Percentiles rank a stretch among this genome's conserved stretches.
Evolutionary conservation across 139 green algal genomes (phyloP).

Genomic region (Deuterostichococcus epilithicus): DNA sequence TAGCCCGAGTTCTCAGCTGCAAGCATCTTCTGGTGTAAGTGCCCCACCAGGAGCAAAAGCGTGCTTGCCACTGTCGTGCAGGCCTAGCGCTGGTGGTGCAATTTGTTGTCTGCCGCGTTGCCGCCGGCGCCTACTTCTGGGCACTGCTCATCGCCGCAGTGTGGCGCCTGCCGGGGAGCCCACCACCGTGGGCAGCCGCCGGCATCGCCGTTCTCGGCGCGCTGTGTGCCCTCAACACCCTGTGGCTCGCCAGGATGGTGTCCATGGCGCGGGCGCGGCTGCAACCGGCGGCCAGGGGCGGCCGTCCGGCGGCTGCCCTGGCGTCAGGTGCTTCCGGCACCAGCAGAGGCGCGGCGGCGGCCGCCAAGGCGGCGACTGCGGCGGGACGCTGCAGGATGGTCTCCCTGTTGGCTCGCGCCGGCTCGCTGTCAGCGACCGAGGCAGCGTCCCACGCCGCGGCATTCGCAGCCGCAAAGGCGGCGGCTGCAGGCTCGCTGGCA

Average conservation of each 20-base stretch:
- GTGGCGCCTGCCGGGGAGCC: neutral
- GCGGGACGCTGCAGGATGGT: neutral
- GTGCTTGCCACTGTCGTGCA: constrained; percentile 3
- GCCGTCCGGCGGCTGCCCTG: no score
- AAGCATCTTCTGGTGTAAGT: neutral
- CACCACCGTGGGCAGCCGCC: constrained; percentile 15
- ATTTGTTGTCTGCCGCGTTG: constrained; percentile 37
- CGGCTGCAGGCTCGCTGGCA: no score
- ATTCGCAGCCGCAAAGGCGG: neutral
- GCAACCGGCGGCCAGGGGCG: no score
- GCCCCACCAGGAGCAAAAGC: neutral
- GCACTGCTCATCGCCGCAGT: neutral
- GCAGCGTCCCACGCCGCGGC: neutral
- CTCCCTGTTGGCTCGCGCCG: neutral
- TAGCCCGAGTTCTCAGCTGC: neutral
- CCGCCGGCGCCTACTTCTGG: constrained; percentile 16
- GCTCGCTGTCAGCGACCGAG: neutral
- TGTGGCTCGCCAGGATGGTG: constrained; percentile 18
- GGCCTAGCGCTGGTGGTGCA: constrained; percentile 22
- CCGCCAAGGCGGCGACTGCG: no score
- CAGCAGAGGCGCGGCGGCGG: no score
- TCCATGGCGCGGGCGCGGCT: neutral
- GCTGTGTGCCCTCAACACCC: constrained; percentile 14
- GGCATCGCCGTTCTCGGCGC: constrained; percentile 15
- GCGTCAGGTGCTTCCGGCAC: no score